Percentiles rank a stretch among this genome's conserved stretches.
Evolutionary conservation across 2,329 filamentous ascomycete species (phyloP).

Genomic region (Fusarium globosum): DNA sequence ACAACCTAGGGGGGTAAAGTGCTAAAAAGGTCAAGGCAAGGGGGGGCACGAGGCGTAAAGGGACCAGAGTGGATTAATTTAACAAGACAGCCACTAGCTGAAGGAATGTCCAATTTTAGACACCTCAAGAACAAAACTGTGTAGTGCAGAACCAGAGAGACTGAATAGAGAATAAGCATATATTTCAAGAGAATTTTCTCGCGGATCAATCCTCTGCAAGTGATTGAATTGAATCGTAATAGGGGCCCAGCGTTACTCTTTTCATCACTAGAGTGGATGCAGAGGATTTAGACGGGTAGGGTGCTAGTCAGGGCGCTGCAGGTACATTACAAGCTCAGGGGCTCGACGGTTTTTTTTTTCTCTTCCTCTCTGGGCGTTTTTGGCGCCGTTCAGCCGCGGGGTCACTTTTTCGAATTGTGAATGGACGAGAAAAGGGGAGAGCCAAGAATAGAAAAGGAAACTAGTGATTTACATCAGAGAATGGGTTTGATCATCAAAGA

Average conservation of each 20-base stretch:
- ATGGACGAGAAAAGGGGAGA: constrained; percentile 21
- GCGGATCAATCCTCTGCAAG: neutral
- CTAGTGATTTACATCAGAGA: neutral
- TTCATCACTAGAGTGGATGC: neutral
- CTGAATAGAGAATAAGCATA: neutral
- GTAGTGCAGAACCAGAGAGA: neutral
- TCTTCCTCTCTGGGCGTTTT: constrained; percentile 4
- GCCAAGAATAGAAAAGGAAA: constrained; percentile 7
- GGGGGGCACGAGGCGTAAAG: constrained; percentile 32
- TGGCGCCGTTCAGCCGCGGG: constrained; percentile 30
- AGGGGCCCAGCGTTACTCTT: constrained; percentile 21
- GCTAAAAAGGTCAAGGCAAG: neutral
- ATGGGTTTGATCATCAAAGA: constrained; percentile 1
- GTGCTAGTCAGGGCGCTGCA: constrained; percentile 9
- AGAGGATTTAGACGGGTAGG: neutral
- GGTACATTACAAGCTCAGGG: constrained; percentile 26
- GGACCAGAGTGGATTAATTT: constrained; percentile 35
- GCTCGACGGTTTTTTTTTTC: constrained; percentile 10
- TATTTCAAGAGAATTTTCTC: neutral
- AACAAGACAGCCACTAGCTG: constrained; percentile 5
- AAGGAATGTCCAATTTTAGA: constrained; percentile 30
- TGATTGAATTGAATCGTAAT: neutral
- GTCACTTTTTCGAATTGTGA: constrained; percentile 11
- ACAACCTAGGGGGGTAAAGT: constrained; percentile 6
- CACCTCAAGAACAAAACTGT: neutral